phyloP scores from a whole-genome alignment of 192 early-diverging fungal species.

The Backusella morwellensis region DNA sequence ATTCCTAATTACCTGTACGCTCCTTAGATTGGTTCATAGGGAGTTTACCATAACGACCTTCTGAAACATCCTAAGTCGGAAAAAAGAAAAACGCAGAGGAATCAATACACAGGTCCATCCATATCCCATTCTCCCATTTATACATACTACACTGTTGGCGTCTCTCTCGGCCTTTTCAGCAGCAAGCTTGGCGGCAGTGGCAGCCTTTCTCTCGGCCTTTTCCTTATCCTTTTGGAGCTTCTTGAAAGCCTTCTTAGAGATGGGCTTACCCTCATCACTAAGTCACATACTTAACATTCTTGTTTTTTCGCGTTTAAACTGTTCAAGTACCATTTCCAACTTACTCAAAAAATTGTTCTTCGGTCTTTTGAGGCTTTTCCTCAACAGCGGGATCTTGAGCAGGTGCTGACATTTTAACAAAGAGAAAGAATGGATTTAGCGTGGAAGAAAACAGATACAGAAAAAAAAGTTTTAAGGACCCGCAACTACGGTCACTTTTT shows the following conservation, averaged over 20 bases:
- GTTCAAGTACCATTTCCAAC: not conserved
- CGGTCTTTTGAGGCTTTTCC: constrained; percentile 41
- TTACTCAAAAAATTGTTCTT: constrained; percentile 52
- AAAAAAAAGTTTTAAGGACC: not conserved
- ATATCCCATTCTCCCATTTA: not conserved
- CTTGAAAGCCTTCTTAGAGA: constrained; percentile 91
- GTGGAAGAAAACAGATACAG: not conserved
- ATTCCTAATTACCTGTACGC: constrained; percentile 53
- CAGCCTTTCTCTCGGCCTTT: constrained; percentile 74
- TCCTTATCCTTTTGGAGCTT: constrained; percentile 90
- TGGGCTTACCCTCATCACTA: constrained; percentile 83
- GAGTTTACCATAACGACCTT: constrained; percentile 82
- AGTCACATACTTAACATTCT: not conserved
- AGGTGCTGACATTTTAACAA: constrained; percentile 18
- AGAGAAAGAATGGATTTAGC: not conserved
- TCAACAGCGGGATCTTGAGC: constrained; percentile 30
- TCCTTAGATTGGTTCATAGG: constrained; percentile 84
- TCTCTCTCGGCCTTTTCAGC: constrained; percentile 68
- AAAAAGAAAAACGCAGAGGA: not conserved
- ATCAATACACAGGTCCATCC: not conserved
- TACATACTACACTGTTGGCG: constrained; percentile 45
- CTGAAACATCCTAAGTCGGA: constrained; percentile 67
- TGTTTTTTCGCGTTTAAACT: not conserved
- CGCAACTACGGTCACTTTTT: not conserved
- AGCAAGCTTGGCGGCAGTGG: constrained; percentile 66